Evolutionary conservation across 176 grass and related monocot genomes (phyloP).

Genomic region (Sorghum bicolor): DNA sequence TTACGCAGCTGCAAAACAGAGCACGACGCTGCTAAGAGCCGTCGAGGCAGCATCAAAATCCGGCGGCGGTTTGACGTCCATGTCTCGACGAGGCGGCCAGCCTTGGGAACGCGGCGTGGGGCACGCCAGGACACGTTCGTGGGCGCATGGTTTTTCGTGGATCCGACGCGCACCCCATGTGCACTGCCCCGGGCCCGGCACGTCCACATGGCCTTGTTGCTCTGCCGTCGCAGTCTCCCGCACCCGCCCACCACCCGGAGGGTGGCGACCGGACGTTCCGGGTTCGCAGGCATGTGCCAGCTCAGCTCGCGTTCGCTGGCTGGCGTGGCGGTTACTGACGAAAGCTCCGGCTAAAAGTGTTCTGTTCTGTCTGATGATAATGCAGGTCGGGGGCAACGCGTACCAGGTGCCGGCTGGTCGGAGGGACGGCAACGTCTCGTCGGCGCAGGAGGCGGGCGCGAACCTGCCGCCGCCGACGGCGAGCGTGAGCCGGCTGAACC

Average conservation of each 20-base stretch:
- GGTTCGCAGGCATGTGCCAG: neutral
- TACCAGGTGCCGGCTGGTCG: constrained; percentile 62
- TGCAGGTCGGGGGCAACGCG: constrained; percentile 47
- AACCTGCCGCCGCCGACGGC: constrained; percentile 60
- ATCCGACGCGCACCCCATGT: constrained; percentile 9
- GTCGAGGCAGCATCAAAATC: neutral
- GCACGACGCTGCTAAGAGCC: neutral
- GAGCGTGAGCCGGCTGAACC: constrained; percentile 41
- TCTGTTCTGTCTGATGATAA: neutral
- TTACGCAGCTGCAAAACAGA: constrained; percentile 15
- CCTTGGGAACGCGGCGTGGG: neutral
- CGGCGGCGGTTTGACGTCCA: constrained; percentile 19
- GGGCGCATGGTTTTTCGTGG: constrained; percentile 7
- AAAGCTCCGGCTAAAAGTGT: no score
- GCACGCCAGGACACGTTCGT: neutral
- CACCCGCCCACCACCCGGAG: no score
- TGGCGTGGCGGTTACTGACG: no score
- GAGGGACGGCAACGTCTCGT: constrained; percentile 59
- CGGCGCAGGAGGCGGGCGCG: constrained; percentile 41
- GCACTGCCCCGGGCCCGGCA: constrained; percentile 26
- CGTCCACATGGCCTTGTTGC: no score
- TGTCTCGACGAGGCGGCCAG: neutral
- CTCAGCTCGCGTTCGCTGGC: neutral
- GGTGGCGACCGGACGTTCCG: neutral
- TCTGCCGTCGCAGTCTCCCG: no score